These are phyloP conservation scores for Ceratopteris richardii DNA, from an alignment of 75 land plant genomes.

Conservation along the genomic window DNA sequence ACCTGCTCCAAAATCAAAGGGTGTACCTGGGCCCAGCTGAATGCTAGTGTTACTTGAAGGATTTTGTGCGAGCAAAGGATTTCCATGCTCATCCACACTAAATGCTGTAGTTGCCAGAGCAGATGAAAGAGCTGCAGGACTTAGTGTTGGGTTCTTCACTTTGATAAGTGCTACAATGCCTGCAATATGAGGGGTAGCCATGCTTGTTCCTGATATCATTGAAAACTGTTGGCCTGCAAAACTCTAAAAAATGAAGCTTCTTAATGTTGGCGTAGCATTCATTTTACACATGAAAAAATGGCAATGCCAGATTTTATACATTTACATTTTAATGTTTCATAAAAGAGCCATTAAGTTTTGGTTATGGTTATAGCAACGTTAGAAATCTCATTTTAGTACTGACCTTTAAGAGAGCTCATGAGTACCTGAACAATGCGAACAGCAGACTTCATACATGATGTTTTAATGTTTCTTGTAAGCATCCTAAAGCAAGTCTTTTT, in stretches of 20 bases:
- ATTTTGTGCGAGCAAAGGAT: constrained; percentile 72
- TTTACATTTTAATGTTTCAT: too few species aligned
- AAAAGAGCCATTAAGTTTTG: too few species aligned
- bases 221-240: constrained; percentile 75
- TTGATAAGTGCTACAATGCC: constrained; percentile 90
- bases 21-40: constrained; percentile 69
- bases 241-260: neutral
- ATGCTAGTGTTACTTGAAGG: constrained; percentile 37
- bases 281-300: too few species aligned
- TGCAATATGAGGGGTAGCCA: constrained; percentile 98
- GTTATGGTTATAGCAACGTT: too few species aligned
- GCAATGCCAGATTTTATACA: too few species aligned
- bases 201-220: constrained; percentile 96
- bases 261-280: too few species aligned
- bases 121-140: constrained; percentile 83
- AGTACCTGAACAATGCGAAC: too few species aligned
- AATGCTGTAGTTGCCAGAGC: constrained; percentile 86
- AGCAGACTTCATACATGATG: too few species aligned
- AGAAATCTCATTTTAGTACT: too few species aligned
- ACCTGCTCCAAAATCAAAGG: constrained; percentile 97
- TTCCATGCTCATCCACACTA: constrained; percentile 47
- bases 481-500: too few species aligned
- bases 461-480: too few species aligned
- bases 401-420: too few species aligned
- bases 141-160: constrained; percentile 60